Percentiles rank a stretch among this genome's conserved stretches.
Evolutionary conservation across 345 rosid species (phyloP).

Genomic region (Turritis glabra): DNA sequence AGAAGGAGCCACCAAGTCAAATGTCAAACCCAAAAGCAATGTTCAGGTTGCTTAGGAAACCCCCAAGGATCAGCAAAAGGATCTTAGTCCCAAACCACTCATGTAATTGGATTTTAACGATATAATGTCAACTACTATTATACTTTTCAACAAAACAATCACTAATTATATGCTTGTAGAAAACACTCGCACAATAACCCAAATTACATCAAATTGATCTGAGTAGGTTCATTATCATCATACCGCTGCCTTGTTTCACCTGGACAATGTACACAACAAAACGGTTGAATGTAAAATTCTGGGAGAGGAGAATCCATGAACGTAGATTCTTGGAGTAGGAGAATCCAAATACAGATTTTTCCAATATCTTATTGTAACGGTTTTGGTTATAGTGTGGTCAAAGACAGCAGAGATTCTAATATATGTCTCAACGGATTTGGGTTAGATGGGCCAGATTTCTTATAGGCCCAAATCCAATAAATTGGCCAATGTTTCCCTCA

Average conservation of each 20-base stretch:
- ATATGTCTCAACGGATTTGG: neutral
- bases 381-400: neutral
- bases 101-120: neutral
- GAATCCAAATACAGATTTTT: neutral
- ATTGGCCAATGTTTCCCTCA: neutral
- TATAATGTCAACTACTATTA: neutral
- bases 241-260: too few relatives aligned
- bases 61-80: neutral
- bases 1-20: conserved; percentile 54
- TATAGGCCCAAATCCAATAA: neutral
- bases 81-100: conserved; percentile 2
- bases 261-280: neutral
- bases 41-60: conserved; percentile 43
- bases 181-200: neutral
- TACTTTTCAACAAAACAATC: neutral
- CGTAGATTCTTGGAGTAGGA: neutral
- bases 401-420: neutral
- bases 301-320: neutral
- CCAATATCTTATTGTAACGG: neutral
- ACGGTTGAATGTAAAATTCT: neutral
- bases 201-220: neutral
- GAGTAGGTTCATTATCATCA: too few relatives aligned
- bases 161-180: neutral
- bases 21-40: conserved; percentile 49
- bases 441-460: conserved; percentile 8